These are phyloP conservation scores for Anthostomella pinea DNA, from an alignment of 2,329 filamentous ascomycete species.

Conservation along the genomic window DNA sequence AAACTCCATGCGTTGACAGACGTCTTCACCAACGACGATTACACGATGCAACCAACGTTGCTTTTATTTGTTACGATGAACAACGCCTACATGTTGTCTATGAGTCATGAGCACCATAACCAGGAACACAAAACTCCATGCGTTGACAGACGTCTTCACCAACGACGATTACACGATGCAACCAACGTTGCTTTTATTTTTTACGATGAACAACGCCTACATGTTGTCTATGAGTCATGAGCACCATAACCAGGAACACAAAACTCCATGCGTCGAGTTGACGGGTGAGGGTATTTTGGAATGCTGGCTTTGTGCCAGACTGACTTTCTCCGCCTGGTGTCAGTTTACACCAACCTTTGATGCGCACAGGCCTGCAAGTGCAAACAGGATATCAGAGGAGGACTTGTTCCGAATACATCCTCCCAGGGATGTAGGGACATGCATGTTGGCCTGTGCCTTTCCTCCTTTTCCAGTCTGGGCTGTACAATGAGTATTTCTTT, in stretches of 20 bases:
- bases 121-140: too few relatives aligned
- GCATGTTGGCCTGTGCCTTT: too few relatives aligned
- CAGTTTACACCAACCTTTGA: too few relatives aligned
- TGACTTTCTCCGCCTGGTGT: neutral
- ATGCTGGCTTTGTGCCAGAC: conserved; percentile 1
- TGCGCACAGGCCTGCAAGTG: too few relatives aligned
- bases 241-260: conserved; percentile 6
- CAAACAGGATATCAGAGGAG: too few relatives aligned
- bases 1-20: conserved; percentile 20
- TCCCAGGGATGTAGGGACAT: too few relatives aligned
- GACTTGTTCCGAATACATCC: too few relatives aligned
- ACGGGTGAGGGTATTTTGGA: conserved; percentile 8
- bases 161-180: conserved; percentile 6
- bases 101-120: conserved; percentile 14
- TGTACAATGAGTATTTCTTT: too few relatives aligned
- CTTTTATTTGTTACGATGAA: conserved; percentile 17
- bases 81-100: conserved; percentile 30
- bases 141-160: conserved; percentile 13
- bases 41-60: conserved; percentile 7
- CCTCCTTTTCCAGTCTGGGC: too few relatives aligned
- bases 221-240: conserved; percentile 14
- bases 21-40: conserved; percentile 3
- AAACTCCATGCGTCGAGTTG: conserved; percentile 12
- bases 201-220: conserved; percentile 24
- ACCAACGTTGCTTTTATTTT: conserved; percentile 10